phyloP scores from a whole-genome alignment of 75 land plant species.

The Cryptomeria japonica region DNA sequence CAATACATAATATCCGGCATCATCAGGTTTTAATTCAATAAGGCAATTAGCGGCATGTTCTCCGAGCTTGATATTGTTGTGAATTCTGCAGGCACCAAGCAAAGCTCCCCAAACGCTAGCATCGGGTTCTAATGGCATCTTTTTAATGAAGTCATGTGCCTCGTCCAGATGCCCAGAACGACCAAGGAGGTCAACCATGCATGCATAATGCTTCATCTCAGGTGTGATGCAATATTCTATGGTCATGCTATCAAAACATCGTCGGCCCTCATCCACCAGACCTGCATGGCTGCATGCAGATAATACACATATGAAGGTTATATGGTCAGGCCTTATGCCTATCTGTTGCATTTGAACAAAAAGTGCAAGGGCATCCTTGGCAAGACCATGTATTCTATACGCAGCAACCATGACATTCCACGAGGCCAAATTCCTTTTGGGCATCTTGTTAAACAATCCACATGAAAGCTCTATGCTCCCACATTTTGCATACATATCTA shows the following conservation, averaged over 20 bases:
- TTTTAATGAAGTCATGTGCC: constrained; percentile 8
- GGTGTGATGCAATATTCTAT: constrained; percentile 1
- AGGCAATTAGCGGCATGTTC: background rate
- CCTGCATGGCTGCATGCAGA: constrained; percentile 22
- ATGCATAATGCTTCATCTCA: constrained; percentile 9
- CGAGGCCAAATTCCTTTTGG: constrained; percentile 24
- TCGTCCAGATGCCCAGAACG: constrained; percentile 10
- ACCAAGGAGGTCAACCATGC: constrained; percentile 19
- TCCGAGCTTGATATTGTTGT: background rate
- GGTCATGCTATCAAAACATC: constrained; percentile 5
- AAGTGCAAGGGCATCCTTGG: constrained; percentile 10
- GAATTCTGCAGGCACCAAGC: constrained; percentile 5
- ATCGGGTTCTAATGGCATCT: constrained; percentile 11
- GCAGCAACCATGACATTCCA: constrained; percentile 32
- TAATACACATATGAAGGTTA: constrained; percentile 11
- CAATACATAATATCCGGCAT: background rate
- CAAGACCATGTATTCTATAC: constrained; percentile 14
- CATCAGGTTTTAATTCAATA: background rate
- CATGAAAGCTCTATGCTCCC: constrained; percentile 13
- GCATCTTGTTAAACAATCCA: constrained; percentile 16
- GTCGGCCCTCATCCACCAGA: background rate
- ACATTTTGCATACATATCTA: constrained; percentile 25
- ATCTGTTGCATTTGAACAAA: constrained; percentile 18
- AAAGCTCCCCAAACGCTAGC: background rate
- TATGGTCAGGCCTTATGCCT: constrained; percentile 15